Base-by-base conservation (phyloP, 257 asterid genomes). In the Linaria vulgaris region DNA sequence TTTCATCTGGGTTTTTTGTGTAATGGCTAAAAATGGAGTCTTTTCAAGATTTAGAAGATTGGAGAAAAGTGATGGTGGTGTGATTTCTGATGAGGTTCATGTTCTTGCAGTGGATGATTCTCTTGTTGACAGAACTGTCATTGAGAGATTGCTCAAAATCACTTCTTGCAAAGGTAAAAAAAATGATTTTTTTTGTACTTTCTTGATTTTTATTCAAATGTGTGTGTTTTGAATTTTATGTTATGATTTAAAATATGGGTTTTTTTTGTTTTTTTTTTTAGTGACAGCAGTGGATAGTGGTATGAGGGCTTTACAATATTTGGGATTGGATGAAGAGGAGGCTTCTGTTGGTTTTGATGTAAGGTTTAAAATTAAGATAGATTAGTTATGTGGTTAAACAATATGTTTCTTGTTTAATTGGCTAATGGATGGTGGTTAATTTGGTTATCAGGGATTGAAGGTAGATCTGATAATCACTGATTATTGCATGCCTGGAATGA, bases 401-500 rank as follows among this genome's bases (percentile, higher is more conserved):
- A 23, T 70, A 1, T 6, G 6, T 8, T 13, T 56, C 5, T 44
- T 50, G 12, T 47, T 64, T 22, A 1, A 9, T 47, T 61, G 30
- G 9, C 5, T 16, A 62, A 56, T 21, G 73, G 65, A 34, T 64
- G 24, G 21, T 61, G 9, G 63, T 68, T 56, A 37, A 27, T 77
- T 54, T 67, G 56, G 61, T n/a, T 47, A 59, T 16, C 44, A 91
- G 96, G 95, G 80, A 12, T 76, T 88, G 69, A 91, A 91, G 82
- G 97, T 91, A 61, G 95, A 91, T 80, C 75, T 91, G 80, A 78
- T 91, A 48, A 91, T 91, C 9, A 91, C 97, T 52, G 97, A 91
- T 69, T 91, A 91, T 51, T 91, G 90, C 75, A 91, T 91, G 97
- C 97, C 97, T 68, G 97, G 85, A 72, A 90, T 90, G 97, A 88